Evolutionary conservation across 2,329 filamentous ascomycete species (phyloP).

Genomic region (Exserohilum rostratum): DNA sequence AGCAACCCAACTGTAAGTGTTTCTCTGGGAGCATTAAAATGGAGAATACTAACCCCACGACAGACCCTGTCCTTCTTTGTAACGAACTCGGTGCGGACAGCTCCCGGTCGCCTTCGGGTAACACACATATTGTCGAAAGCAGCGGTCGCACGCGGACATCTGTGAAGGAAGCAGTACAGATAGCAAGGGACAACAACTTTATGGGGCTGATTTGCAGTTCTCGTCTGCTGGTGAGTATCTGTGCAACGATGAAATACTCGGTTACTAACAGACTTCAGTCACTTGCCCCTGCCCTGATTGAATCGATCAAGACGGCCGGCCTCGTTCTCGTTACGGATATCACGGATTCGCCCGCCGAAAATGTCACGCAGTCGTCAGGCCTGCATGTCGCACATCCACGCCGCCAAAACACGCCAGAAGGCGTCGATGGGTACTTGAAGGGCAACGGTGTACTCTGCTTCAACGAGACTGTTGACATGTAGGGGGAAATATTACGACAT

Average conservation of each 20-base stretch:
- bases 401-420: constrained; percentile 67
- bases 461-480: constrained; percentile 78
- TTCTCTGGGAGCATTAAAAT: neutral
- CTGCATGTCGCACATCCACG: constrained; percentile 50
- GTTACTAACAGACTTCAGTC: constrained; percentile 62
- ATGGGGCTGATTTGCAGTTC: constrained; percentile 96
- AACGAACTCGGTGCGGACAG: constrained; percentile 81
- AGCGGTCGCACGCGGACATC: constrained; percentile 78
- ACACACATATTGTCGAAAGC: constrained; percentile 55
- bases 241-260: neutral
- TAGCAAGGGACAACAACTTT: constrained; percentile 94
- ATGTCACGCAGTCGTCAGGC: constrained; percentile 37
- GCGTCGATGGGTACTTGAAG: constrained; percentile 85
- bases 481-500: neutral
- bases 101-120: constrained; percentile 40
- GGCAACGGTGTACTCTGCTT: constrained; percentile 88
- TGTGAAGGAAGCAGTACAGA: constrained; percentile 92
- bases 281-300: constrained; percentile 88
- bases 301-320: constrained; percentile 92
- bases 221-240: constrained; percentile 73
- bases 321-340: constrained; percentile 91
- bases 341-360: constrained; percentile 60
- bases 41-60: constrained; percentile 15
- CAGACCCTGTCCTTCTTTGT: constrained; percentile 88
- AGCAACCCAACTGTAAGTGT: constrained; percentile 86